phyloP scores from a whole-genome alignment of 768 basidiomycete species.

The Hygrocybe coccinea region DNA sequence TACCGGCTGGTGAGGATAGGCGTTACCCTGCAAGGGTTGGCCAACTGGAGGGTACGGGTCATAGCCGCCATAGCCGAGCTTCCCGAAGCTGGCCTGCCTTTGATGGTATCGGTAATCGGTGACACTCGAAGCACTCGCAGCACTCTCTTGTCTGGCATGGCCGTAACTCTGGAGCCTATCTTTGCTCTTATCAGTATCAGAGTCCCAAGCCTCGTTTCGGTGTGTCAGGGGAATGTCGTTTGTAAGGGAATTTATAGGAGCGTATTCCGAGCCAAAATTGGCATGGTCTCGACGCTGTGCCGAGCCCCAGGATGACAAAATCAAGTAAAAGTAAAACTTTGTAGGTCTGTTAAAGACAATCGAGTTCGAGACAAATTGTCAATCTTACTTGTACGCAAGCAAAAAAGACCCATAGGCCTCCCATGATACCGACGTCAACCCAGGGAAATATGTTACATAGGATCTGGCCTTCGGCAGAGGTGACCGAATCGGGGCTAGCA shows the following conservation, averaged over 20 bases:
- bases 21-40: conserved; percentile 3
- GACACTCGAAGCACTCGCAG: conserved; percentile 51
- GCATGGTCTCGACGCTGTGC: conserved; percentile 77
- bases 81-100: conserved; percentile 39
- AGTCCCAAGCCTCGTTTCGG: conserved; percentile 68
- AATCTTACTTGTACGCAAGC: conserved; percentile 66
- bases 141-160: conserved; percentile 54
- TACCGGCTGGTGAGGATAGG: conserved; percentile 18
- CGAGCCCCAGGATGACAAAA: conserved; percentile 56
- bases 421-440: conserved; percentile 91
- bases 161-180: conserved; percentile 32
- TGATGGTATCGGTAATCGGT: conserved; percentile 45
- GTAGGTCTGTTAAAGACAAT: conserved; percentile 2
- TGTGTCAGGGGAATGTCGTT: conserved; percentile 61
- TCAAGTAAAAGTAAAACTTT: conserved; percentile 47
- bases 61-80: conserved; percentile 9
- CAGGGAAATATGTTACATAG: conserved; percentile 90
- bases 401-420: conserved; percentile 76
- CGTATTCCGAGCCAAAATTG: conserved; percentile 71
- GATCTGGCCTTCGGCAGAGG: conserved; percentile 51
- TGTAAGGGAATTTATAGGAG: conserved; percentile 47
- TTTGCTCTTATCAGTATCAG: conserved; percentile 46
- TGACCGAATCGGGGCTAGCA: conserved; percentile 32
- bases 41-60: conserved; percentile 3
- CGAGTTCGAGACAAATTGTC: conserved; percentile 3